Evolutionary conservation across 1,284 basidiomycete genomes (phyloP).

Genomic region (Porphyrellus sp.): DNA sequence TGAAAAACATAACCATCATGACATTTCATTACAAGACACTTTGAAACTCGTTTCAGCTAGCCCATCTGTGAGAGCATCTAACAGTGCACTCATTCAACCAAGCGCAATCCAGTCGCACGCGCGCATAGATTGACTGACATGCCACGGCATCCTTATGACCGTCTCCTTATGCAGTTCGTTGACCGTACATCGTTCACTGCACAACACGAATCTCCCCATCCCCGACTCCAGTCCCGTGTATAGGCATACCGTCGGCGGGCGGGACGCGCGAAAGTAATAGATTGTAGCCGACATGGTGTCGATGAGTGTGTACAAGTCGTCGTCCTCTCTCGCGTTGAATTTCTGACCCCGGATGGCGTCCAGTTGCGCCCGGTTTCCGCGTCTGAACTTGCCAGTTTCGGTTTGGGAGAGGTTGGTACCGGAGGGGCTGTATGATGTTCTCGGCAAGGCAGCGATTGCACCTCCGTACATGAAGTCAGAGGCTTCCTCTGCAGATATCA

Average conservation of each 20-base stretch:
- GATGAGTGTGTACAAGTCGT: conserved; percentile 26
- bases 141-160: conserved; percentile 25
- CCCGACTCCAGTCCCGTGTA: conserved; percentile 26
- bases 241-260: conserved; percentile 29
- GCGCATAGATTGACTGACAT: conserved; percentile 18
- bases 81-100: no score
- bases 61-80: no score
- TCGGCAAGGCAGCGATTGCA: conserved; percentile 7
- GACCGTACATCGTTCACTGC: conserved; percentile 20
- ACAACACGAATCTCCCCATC: conserved; percentile 26
- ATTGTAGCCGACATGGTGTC: conserved; percentile 28
- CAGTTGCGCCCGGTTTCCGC: conserved; percentile 17
- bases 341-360: background rate
- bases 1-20: no score
- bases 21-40: no score
- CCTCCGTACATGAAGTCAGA: conserved; percentile 20
- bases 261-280: conserved; percentile 26
- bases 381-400: conserved; percentile 12
- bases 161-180: conserved; percentile 27
- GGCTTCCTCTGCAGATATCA: conserved; percentile 12
- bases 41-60: no score
- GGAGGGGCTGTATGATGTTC: conserved; percentile 21
- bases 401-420: conserved; percentile 20
- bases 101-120: conserved; percentile 27
- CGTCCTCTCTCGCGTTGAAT: background rate